Evolutionary conservation across 1,284 basidiomycete species (phyloP), one percentile per base, ranked within the genome.

Genomic region (Leucoagaricus sp.): DNA sequence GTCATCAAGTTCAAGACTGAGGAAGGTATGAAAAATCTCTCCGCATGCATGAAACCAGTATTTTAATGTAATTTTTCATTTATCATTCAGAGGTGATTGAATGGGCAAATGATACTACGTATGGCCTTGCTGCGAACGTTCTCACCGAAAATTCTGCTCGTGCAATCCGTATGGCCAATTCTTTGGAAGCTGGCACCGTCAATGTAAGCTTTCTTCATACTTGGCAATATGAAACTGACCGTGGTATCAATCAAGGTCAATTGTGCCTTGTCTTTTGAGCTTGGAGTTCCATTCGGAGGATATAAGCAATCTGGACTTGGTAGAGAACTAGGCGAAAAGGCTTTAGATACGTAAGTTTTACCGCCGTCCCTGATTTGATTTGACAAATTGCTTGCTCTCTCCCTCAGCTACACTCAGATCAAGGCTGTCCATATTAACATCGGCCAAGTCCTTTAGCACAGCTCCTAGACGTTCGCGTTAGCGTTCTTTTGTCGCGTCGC

Each of bases 231-330:
- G 29, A 12, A 13, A n/a, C 17, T 74, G 31, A 38, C 17, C 17
- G 36, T 38, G 13, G 13, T 13, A n/a, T 13, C 13, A n/a, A 38
- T 38, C n/a, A n/a, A 80, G 82, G 71, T 91, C 64, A 94, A 94
- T 77, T 87, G 83, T 60, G 78, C 80, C 64, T 90, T 89, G 72
- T 73, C 78, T 65, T 69, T 87, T 13, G 70, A 87, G 66, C 68
- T 81, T 17, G 76, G 80, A 51, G 75, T 90, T 31, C 89, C 91
- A 1, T 95, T n/a, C n/a, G n/a, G 93, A 55, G 93, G 93, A 26
- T 94, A 80, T 82, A 96, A 95, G 82, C 83, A 87, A 66, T 83
- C 80, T 17, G 90, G 91, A 54, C 84, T 93, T 45, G 93, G 93
- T 5, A 82, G 93, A 53, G 93, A 95, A 73, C 75, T 91, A 28